These are phyloP conservation scores for Aspergillus brunneoviolaceus DNA, from an alignment of 2,329 filamentous ascomycete genomes.

Conservation along the genomic window DNA sequence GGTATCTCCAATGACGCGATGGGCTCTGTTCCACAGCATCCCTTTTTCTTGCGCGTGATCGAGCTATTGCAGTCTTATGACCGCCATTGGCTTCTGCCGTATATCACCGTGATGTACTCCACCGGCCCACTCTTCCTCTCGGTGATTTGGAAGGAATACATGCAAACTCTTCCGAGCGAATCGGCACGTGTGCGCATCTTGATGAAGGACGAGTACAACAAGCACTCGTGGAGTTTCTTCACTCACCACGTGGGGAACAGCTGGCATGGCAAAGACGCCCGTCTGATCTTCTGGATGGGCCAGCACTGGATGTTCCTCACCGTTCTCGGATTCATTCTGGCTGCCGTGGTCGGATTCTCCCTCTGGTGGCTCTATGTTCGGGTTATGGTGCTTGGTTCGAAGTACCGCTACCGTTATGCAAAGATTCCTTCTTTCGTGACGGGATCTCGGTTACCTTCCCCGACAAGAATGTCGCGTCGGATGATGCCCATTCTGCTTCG, in stretches of 20 bases:
- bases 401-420: slow-evolving; percentile 42
- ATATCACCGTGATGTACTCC: slow-evolving; percentile 77
- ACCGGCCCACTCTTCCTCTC: slow-evolving; percentile 75
- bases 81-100: slow-evolving; percentile 66
- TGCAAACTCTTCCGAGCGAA: slow-evolving; percentile 45
- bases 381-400: slow-evolving; percentile 41
- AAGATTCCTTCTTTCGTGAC: slow-evolving; percentile 30
- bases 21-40: slow-evolving; percentile 70
- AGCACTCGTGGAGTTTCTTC: slow-evolving; percentile 70
- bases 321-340: slow-evolving; percentile 51
- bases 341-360: slow-evolving; percentile 47
- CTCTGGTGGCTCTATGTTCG: slow-evolving; percentile 55
- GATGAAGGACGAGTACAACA: slow-evolving; percentile 69
- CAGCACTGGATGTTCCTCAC: slow-evolving; percentile 58
- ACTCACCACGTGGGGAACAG: slow-evolving; percentile 64
- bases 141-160: slow-evolving; percentile 74
- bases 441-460: slow-evolving; percentile 32
- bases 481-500: slow-evolving; percentile 39
- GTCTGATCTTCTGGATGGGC: slow-evolving; percentile 65
- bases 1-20: slow-evolving; percentile 81
- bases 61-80: slow-evolving; percentile 67
- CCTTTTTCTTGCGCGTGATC: slow-evolving; percentile 71
- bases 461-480: slow-evolving; percentile 34
- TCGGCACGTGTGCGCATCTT: slow-evolving; percentile 63
- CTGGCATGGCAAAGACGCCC: slow-evolving; percentile 65